Conservation (phyloP, 139 green algal species). For the Penium margaritaceum region DNA sequence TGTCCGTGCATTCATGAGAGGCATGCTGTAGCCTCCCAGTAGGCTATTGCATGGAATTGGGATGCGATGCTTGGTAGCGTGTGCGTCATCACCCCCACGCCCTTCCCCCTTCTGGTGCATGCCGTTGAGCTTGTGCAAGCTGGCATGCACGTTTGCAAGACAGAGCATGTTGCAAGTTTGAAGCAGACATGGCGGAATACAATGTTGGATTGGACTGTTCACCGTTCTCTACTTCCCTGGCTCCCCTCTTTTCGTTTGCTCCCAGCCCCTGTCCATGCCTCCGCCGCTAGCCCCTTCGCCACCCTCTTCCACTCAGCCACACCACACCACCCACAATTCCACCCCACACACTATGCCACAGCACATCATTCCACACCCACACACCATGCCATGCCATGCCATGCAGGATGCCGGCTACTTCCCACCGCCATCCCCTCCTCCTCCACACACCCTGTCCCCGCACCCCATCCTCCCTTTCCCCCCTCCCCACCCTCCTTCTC, state of each 20-base stretch:
- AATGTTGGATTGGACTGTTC: conserved; percentile 14
- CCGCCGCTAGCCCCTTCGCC: not conserved
- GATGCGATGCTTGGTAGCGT: no score
- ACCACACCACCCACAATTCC: no score
- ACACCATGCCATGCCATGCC: no score
- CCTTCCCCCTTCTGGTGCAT: conserved; percentile 36
- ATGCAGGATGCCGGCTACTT: no score
- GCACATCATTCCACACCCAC: no score
- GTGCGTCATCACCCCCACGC: not conserved
- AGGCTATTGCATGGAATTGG: no score
- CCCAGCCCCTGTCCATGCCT: not conserved
- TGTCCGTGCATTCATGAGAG: no score
- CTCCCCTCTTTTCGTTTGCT: not conserved
- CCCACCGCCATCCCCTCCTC: no score
- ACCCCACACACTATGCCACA: no score
- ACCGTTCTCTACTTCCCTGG: conserved; percentile 66
- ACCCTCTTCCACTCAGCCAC: not conserved
- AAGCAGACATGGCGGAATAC: conserved; percentile 12
- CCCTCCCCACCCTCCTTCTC: not conserved
- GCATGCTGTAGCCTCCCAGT: no score
- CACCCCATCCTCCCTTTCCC: not conserved
- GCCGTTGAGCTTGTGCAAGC: conserved; percentile 38
- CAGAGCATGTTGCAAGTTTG: no score
- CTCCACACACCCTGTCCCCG: not conserved
- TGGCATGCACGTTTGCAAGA: no score